Evolutionary conservation across 306 rosid genomes (phyloP).

Genomic region (Dalbergia oliveri): DNA sequence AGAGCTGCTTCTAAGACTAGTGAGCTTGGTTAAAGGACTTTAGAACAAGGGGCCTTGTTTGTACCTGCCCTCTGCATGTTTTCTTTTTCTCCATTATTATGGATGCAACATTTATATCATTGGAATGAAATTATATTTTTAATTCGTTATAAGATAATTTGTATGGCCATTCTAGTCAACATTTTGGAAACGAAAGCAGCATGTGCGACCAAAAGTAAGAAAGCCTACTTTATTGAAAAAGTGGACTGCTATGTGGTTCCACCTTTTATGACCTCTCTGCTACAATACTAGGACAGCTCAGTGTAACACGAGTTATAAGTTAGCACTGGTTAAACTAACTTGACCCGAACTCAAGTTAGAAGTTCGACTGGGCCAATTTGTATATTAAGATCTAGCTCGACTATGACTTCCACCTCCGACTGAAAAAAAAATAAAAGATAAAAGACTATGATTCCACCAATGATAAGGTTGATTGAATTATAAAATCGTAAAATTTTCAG

Average conservation of each 20-base stretch:
- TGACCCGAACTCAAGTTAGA: too few species aligned
- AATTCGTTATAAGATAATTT: not conserved
- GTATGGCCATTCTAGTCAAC: not conserved
- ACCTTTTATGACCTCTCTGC: too few species aligned
- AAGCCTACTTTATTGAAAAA: not conserved
- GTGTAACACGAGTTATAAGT: too few species aligned
- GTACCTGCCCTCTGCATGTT: not conserved
- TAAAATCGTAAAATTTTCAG: too few species aligned
- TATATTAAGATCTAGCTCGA: too few species aligned
- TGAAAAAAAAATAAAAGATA: too few species aligned
- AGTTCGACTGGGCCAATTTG: too few species aligned
- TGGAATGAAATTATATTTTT: constrained; percentile 21
- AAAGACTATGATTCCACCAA: too few species aligned
- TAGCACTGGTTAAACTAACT: too few species aligned
- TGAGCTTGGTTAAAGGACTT: constrained; percentile 27
- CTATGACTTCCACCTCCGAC: too few species aligned
- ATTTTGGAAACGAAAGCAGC: not conserved
- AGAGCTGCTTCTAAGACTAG: constrained; percentile 7
- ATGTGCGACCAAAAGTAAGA: not conserved
- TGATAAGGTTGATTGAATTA: too few species aligned
- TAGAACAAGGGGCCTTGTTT: constrained; percentile 31
- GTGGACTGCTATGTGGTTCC: not conserved
- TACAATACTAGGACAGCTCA: too few species aligned
- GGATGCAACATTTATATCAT: constrained; percentile 34
- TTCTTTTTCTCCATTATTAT: constrained; percentile 8